phyloP scores from a whole-genome alignment of 352 stramenopile species.

The Pythium guiyangense region DNA sequence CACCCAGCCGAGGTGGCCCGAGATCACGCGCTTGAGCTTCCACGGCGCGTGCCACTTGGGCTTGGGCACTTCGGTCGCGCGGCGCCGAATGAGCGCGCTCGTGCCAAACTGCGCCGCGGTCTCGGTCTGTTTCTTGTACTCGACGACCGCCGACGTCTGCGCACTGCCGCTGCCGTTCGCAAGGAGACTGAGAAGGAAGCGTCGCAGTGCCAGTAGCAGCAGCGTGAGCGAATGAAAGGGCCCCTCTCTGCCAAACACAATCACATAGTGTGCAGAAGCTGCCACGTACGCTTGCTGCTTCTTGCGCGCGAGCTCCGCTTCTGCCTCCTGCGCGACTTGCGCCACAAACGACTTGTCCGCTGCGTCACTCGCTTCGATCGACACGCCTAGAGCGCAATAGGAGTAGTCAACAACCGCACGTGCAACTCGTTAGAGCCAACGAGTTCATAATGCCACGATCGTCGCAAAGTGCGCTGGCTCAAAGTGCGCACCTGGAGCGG shows the following conservation, averaged over 20 bases:
- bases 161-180: slow-evolving; percentile 16
- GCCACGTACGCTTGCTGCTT: slow-evolving; percentile 40
- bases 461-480: not conserved
- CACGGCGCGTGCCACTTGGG: slow-evolving; percentile 98
- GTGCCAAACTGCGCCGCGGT: slow-evolving; percentile 47
- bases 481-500: slow-evolving; percentile 8
- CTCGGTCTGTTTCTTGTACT: slow-evolving; percentile 56
- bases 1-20: slow-evolving; percentile 96
- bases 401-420: not conserved
- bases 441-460: not conserved
- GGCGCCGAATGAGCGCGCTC: slow-evolving; percentile 68
- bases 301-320: slow-evolving; percentile 37
- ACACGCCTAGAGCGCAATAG: slow-evolving; percentile 5
- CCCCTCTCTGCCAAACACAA: not conserved
- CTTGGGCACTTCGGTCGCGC: slow-evolving; percentile 89
- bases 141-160: slow-evolving; percentile 37
- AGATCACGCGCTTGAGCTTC: slow-evolving; percentile 97
- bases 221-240: slow-evolving; percentile 1
- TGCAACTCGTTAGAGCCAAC: not conserved
- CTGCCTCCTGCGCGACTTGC: slow-evolving; percentile 52
- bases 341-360: slow-evolving; percentile 34
- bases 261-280: not conserved
- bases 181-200: slow-evolving; percentile 12
- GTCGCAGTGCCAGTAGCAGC: not conserved
- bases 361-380: slow-evolving; percentile 5